Evolutionary conservation across 2,329 filamentous ascomycete species (phyloP).

Genomic region (Colletotrichum magnum): DNA sequence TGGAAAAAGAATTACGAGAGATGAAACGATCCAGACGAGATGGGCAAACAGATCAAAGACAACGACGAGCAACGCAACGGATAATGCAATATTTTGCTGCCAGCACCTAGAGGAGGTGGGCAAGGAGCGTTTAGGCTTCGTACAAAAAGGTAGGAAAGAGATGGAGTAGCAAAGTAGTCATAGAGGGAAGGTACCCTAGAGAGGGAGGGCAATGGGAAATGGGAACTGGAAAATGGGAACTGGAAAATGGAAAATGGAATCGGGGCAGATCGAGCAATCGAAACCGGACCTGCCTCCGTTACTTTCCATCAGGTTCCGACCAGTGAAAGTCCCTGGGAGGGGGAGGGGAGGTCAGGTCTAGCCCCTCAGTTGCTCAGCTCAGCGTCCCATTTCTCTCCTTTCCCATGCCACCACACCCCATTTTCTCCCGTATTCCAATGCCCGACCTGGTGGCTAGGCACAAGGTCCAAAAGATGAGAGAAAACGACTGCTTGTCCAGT

Average conservation of each 20-base stretch:
- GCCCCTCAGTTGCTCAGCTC: slow-evolving; percentile 1
- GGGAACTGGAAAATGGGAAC: background rate
- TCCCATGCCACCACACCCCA: background rate
- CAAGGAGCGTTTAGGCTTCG: no score
- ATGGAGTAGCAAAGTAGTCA: no score
- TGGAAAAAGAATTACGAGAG: background rate
- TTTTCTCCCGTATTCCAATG: background rate
- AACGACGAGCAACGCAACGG: background rate
- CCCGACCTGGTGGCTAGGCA: no score
- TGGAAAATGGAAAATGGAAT: background rate
- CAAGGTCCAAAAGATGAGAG: no score
- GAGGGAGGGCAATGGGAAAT: background rate
- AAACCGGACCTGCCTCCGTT: slow-evolving; percentile 35
- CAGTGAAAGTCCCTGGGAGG: slow-evolving; percentile 3
- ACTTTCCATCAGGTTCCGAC: slow-evolving; percentile 22
- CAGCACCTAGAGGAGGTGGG: no score
- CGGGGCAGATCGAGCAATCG: background rate
- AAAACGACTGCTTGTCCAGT: no score
- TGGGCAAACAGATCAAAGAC: background rate
- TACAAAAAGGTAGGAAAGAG: no score
- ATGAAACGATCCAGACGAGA: background rate
- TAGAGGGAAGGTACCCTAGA: background rate
- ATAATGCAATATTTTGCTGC: background rate
- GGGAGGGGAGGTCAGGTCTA: background rate
- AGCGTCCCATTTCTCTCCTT: slow-evolving; percentile 9